Base-by-base conservation (phyloP, 2,329 filamentous ascomycete genomes). In the Alternaria brassicicola region DNA sequence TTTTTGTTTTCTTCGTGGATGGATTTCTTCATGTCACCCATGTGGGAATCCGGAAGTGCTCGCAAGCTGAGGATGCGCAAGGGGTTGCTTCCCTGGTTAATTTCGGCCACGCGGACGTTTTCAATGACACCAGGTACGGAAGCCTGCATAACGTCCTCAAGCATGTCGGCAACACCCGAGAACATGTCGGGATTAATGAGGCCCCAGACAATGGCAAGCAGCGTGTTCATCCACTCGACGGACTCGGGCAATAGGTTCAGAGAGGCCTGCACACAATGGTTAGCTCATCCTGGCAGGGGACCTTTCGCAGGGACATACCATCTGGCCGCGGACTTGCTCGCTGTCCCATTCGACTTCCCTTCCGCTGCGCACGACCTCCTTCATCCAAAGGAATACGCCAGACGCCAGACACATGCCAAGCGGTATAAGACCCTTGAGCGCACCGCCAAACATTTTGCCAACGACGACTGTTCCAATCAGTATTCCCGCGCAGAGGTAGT, bases 111-210 rank as follows among this genome's bases (percentile, higher is more conserved):
- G 65, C 94, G 90, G 43, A 99, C 93, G 65, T 97, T 95, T 76
- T 98, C 93, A 64, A 99, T 93, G 36, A 98, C 81, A 2, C 90
- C 88, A 0, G 95, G 95, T 0, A 97, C 90, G 0, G 92, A 97
- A 19, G 93, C 94, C 75, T 96, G 93, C 94, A 98, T 98, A 65
- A 98, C 91, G 75, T 98, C 94, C 78, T 95, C 91, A 6, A 95
- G 85, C 12, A 91, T 97, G 73, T 98, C 95, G n/a, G 93, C 93
- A 8, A 97, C 86, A 6, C 87, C 86, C n/a, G 87, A 82, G 76
- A 99, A 95, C 90, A 98, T 96, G 41, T 98, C 94, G 0, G 95
- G 94, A 71, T 98, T 96, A 63, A 97, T 88, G 4, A 98, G 81
- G 0, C 92, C 91, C 95, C 95, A 99, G 41, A 95, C 84, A 39